A percentile compares a stretch with the other conserved stretches of the same genome.
These are phyloP conservation scores for Lactarius deliciosus DNA, from an alignment of 768 basidiomycete species.

Conservation along the genomic window DNA sequence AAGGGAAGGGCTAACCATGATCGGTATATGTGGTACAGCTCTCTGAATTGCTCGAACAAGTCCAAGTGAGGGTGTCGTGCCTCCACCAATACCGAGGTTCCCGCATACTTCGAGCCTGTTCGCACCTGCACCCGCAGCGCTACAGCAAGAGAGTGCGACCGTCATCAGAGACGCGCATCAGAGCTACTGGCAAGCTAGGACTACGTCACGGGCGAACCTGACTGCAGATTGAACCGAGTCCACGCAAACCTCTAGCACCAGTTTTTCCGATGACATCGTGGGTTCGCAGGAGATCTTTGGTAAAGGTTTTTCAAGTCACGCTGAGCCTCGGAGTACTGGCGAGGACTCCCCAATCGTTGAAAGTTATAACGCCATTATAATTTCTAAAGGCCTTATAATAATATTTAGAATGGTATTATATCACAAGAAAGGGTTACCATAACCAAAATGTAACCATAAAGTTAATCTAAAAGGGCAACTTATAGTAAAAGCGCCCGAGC, in stretches of 20 bases:
- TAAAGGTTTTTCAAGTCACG: too few species aligned
- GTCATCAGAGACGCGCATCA: not conserved
- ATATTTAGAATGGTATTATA: too few species aligned
- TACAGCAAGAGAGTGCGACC: conserved; percentile 32
- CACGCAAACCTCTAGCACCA: conserved; percentile 23
- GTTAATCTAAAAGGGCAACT: too few species aligned
- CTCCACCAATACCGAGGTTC: conserved; percentile 71
- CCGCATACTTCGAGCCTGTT: conserved; percentile 76
- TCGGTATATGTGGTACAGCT: conserved; percentile 49
- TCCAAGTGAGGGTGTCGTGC: conserved; percentile 80
- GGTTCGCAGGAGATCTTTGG: too few species aligned
- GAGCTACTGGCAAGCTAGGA: not conserved
- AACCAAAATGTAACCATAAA: too few species aligned
- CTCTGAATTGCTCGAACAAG: conserved; percentile 58
- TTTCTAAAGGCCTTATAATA: too few species aligned
- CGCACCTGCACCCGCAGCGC: conserved; percentile 70
- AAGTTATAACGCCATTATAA: too few species aligned
- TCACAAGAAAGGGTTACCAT: too few species aligned
- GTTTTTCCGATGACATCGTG: conserved; percentile 1
- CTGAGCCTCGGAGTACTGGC: too few species aligned
- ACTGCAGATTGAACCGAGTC: conserved; percentile 23
- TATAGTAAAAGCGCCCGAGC: too few species aligned
- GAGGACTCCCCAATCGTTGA: too few species aligned
- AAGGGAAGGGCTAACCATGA: conserved; percentile 55
- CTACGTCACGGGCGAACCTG: conserved; percentile 7